phyloP scores from a whole-genome alignment of 768 basidiomycete species.

The Tricholoma saponaceum region DNA sequence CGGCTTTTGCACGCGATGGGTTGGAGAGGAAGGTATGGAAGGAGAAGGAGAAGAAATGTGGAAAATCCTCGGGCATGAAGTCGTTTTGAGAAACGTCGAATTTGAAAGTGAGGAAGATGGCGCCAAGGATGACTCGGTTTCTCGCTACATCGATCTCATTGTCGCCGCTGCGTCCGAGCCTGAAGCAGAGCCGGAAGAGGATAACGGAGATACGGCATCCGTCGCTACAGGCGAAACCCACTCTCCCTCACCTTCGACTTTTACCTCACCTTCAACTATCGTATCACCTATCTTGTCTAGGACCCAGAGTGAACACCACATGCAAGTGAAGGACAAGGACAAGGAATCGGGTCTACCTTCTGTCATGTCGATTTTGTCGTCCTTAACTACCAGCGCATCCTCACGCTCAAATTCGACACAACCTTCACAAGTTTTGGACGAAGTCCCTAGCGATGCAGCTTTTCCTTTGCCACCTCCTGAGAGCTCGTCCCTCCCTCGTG shows the following conservation, averaged over 20 bases:
- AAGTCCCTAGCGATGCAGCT: constrained; percentile 23
- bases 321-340: constrained; percentile 36
- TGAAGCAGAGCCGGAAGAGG: constrained; percentile 37
- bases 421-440: constrained; percentile 32
- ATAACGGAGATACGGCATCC: constrained; percentile 38
- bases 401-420: constrained; percentile 59
- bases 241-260: constrained; percentile 27
- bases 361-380: constrained; percentile 62
- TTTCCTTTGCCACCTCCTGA: constrained; percentile 11
- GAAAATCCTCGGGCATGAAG: constrained; percentile 66
- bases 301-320: constrained; percentile 51
- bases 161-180: constrained; percentile 32
- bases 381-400: constrained; percentile 46
- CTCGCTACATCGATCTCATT: constrained; percentile 37
- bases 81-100: constrained; percentile 53
- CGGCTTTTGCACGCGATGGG: constrained; percentile 32
- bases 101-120: constrained; percentile 14
- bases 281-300: constrained; percentile 55
- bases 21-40: constrained; percentile 23
- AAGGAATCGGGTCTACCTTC: constrained; percentile 44
- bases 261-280: constrained; percentile 26
- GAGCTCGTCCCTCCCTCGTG: constrained; percentile 34
- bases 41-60: constrained; percentile 44
- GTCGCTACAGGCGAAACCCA: constrained; percentile 35
- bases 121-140: constrained; percentile 19